These are phyloP conservation scores for Pseudocercospora cruenta DNA, from an alignment of 2,329 filamentous ascomycete species.

Conservation along the genomic window DNA sequence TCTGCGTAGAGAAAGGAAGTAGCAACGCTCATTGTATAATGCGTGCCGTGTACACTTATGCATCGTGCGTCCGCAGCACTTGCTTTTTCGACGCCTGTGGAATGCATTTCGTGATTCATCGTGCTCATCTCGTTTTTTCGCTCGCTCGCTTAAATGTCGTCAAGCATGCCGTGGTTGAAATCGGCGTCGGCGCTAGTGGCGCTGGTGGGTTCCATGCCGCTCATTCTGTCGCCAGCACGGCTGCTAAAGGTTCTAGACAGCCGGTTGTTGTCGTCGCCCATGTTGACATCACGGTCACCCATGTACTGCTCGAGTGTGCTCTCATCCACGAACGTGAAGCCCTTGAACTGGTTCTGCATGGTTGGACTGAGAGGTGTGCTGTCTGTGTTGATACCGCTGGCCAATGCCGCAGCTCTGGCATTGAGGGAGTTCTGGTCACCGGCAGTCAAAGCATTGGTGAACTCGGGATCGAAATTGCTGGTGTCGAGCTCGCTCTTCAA, in stretches of 20 bases:
- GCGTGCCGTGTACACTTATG: constrained; percentile 13
- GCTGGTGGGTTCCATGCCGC: constrained; percentile 50
- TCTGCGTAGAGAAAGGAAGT: constrained; percentile 13
- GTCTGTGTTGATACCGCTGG: constrained; percentile 77
- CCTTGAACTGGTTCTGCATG: constrained; percentile 97
- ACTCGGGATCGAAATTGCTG: constrained; percentile 97
- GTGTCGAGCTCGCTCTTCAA: constrained; percentile 94
- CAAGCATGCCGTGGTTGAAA: constrained; percentile 51
- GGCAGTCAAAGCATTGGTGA: constrained; percentile 88
- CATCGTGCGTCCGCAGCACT: constrained; percentile 23
- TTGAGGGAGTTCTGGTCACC: constrained; percentile 85
- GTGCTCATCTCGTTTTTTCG: constrained; percentile 13
- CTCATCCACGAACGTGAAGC: constrained; percentile 99
- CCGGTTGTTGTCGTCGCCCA: constrained; percentile 40
- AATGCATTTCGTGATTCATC: constrained; percentile 23
- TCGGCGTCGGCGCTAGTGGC: constrained; percentile 45
- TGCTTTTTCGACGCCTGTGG: constrained; percentile 24
- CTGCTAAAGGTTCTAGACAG: constrained; percentile 44
- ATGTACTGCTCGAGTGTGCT: constrained; percentile 90
- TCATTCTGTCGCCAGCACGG: constrained; percentile 54
- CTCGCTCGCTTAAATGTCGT: constrained; percentile 36
- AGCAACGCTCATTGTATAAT: constrained; percentile 6
- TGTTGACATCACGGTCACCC: constrained; percentile 45
- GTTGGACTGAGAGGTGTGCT: constrained; percentile 92
- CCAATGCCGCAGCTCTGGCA: constrained; percentile 82